phyloP scores from a whole-genome alignment of 768 basidiomycete genomes.

The Rhodotorula paludigena region DNA sequence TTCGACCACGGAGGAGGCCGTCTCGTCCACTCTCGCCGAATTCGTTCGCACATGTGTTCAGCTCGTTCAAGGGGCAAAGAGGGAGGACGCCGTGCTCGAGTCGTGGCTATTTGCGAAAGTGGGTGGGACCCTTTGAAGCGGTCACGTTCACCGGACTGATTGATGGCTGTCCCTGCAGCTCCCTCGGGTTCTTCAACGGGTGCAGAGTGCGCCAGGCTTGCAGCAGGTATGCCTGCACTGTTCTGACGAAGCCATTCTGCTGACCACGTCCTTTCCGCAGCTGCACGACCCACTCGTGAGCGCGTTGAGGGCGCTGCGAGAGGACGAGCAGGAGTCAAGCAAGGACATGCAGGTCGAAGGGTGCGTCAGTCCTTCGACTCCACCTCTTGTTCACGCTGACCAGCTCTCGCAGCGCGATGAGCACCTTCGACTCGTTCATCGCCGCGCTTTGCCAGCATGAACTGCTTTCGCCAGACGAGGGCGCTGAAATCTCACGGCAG shows the following conservation, averaged over 20 bases:
- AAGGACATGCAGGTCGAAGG: constrained; percentile 8
- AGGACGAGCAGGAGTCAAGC: rapidly evolving
- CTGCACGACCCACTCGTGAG: neutral
- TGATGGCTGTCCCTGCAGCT: neutral
- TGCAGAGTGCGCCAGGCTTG: neutral
- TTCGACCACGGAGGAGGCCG: neutral
- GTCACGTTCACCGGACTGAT: no score
- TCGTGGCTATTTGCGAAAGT: constrained; percentile 1
- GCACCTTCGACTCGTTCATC: neutral
- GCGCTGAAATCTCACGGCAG: neutral
- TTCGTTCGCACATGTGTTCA: neutral
- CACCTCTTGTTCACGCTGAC: no score
- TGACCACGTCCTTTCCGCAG: no score
- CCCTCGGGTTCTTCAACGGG: neutral
- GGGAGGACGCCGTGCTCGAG: neutral
- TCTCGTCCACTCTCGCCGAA: neutral
- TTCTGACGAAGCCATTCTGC: neutral
- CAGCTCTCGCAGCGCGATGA: neutral
- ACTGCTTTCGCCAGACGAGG: neutral
- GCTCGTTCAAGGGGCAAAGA: neutral
- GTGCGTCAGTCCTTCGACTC: neutral
- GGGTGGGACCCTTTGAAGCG: no score
- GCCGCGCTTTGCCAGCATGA: neutral
- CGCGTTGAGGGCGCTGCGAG: neutral
- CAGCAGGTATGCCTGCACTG: neutral